Evolutionary conservation across 2,329 filamentous ascomycete genomes (phyloP), one percentile per base, ranked within the genome.

Genomic region (Aureobasidium sp.): DNA sequence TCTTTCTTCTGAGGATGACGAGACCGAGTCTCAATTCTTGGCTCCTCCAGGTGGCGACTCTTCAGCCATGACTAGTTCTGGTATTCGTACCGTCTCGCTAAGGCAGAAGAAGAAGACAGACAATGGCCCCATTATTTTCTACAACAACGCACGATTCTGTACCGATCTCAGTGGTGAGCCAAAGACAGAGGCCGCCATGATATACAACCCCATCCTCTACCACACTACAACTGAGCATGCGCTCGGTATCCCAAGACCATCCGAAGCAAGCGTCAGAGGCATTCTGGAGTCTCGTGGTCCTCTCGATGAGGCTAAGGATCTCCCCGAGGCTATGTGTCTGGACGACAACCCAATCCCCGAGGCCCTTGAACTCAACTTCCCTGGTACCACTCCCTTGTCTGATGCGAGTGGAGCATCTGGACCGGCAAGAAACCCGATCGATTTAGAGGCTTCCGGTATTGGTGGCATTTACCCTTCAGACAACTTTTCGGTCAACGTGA

Each of bases 91-190:
- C 68, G 67, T 78, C 35, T 64, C 63, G 9, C 63, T 62, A 5
- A 70, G 66, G 62, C 66, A 63, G 58, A 79, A 75, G 64, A 83
- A 81, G 70, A 80, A 81, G 27, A 80, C 78, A 0, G 79, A 84
- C 13, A 84, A 88, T 61, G 90, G 89, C 9, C 85, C 88, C 1
- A 87, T 95, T 65, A 90, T 93, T 19, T 95, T 92, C 69, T 95
- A 93, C 70, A 89, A 82, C 62, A 88, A 87, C 27, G 87, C 87
- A 1, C 83, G 83, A 0, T 95, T 94, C 70, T 94, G 85, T 70
- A 91, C 86, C 1, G 90, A 95, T 70, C 74, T 94, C 3, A 89
- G 86, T 17, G 86, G 86, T 1, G 87, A 91, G 66, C 76, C 76
- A 9, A 66, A 63, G 35, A 61, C 66, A 13, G 60, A 62, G 25